These are phyloP conservation scores for Rhynchosporium graminicola DNA, from an alignment of 2,329 filamentous ascomycete species.

Conservation along the genomic window DNA sequence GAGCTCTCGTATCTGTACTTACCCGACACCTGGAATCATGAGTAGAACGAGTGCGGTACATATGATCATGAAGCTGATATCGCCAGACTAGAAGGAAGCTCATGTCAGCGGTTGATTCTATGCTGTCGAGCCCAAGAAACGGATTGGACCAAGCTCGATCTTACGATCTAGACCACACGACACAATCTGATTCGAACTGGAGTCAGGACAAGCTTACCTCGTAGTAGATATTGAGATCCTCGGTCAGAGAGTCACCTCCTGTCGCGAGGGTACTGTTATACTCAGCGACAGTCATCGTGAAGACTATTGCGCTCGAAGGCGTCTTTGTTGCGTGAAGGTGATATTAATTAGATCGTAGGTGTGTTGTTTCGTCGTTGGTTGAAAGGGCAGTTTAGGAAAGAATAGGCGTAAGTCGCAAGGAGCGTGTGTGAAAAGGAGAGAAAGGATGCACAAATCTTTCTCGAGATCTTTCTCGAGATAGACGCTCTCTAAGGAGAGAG, in stretches of 20 bases:
- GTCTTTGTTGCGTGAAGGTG: not conserved
- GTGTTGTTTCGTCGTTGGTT: not conserved
- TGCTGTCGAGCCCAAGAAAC: not conserved
- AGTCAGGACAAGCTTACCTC: conserved; percentile 55
- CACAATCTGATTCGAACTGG: not conserved
- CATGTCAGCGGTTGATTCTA: conserved; percentile 57
- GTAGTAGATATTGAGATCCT: conserved; percentile 84
- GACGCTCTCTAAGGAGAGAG: conserved; percentile 1
- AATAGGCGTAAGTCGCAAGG: conserved; percentile 3
- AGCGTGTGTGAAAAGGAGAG: not conserved
- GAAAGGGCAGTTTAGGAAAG: conserved; percentile 4
- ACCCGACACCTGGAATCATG: conserved; percentile 90
- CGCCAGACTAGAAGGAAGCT: conserved; percentile 68
- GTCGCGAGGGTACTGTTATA: conserved; percentile 58
- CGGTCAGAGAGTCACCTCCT: conserved; percentile 60
- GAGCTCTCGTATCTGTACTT: conserved; percentile 39
- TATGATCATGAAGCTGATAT: conserved; percentile 83
- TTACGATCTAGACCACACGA: not conserved
- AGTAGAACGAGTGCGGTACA: conserved; percentile 81
- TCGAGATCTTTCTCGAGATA: not conserved
- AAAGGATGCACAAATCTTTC: not conserved
- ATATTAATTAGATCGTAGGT: not conserved
- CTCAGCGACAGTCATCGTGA: conserved; percentile 43
- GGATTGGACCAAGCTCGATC: conserved; percentile 31
- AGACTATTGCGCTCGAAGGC: conserved; percentile 46